phyloP scores from a whole-genome alignment of 2,329 filamentous ascomycete genomes.

The Talaromyces rugulosus region DNA sequence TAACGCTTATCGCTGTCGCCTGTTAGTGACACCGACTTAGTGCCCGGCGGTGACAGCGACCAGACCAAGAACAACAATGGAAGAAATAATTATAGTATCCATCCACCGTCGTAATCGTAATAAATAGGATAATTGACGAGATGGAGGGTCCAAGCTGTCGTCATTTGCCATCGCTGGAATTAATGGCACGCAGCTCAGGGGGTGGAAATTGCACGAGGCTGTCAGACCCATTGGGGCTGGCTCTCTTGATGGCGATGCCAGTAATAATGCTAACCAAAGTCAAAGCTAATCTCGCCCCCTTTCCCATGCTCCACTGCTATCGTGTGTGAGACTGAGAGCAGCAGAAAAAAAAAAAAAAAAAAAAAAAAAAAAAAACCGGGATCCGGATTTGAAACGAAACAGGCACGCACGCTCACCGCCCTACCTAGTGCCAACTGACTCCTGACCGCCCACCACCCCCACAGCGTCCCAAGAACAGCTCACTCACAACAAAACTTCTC shows the following conservation, averaged over 20 bases:
- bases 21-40: neutral
- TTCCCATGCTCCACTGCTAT: neutral
- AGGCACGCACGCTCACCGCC: constrained; percentile 9
- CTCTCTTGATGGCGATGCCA: neutral
- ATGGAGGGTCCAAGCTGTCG: neutral
- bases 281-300: no score
- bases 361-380: constrained; percentile 23
- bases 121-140: neutral
- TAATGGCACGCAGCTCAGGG: neutral
- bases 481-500: constrained; percentile 4
- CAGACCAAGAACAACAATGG: neutral
- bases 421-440: neutral
- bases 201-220: constrained; percentile 13
- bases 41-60: neutral
- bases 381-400: constrained; percentile 16
- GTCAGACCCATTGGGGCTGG: constrained; percentile 4
- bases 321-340: constrained; percentile 10
- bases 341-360: constrained; percentile 1
- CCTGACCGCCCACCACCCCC: constrained; percentile 3
- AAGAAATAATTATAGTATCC: no score
- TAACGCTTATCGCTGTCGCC: neutral
- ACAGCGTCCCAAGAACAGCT: constrained; percentile 2
- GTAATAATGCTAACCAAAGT: no score
- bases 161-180: neutral
- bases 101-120: neutral